Evolutionary conservation across 306 rosid genomes (phyloP).

Genomic region (Styphnolobium japonicum): DNA sequence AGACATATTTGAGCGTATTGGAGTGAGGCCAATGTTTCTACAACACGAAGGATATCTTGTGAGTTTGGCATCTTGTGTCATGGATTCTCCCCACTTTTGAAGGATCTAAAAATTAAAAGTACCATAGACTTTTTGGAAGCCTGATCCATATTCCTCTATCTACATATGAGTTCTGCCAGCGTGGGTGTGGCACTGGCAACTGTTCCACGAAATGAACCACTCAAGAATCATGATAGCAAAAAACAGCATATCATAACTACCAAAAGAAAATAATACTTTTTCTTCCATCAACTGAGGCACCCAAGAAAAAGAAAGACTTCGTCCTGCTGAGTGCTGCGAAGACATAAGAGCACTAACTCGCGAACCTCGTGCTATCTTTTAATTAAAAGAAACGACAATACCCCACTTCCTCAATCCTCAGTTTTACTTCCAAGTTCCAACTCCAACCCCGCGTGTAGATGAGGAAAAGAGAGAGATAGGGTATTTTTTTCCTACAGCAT

Average conservation of each 20-base stretch:
- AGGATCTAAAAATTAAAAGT: neutral
- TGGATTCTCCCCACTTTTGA: neutral
- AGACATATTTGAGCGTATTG: neutral
- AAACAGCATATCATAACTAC: slow-evolving; percentile 4
- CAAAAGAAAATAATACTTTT: slow-evolving; percentile 19
- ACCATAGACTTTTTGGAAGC: neutral
- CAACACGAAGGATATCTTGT: neutral
- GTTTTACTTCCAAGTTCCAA: neutral
- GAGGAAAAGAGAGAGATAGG: neutral
- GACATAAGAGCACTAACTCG: slow-evolving; percentile 30
- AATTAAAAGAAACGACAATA: neutral
- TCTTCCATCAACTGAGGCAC: slow-evolving; percentile 19
- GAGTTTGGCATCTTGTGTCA: neutral
- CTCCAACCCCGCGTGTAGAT: neutral
- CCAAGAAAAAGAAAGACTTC: slow-evolving; percentile 13
- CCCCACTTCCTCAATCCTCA: neutral
- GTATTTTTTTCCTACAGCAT: neutral
- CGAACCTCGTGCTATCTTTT: slow-evolving; percentile 43
- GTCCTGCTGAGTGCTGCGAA: neutral
- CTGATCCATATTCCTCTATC: slow-evolving; percentile 2
- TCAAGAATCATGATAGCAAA: slow-evolving; percentile 14
- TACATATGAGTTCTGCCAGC: slow-evolving; percentile 9
- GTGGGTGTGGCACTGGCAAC: slow-evolving; percentile 14
- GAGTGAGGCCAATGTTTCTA: neutral
- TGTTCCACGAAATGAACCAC: slow-evolving; percentile 23